Evolutionary conservation across 495 filamentous ascomycete species (phyloP), one percentile per base, ranked within the genome.

Genomic region (Trichoderma orchidacearum): DNA sequence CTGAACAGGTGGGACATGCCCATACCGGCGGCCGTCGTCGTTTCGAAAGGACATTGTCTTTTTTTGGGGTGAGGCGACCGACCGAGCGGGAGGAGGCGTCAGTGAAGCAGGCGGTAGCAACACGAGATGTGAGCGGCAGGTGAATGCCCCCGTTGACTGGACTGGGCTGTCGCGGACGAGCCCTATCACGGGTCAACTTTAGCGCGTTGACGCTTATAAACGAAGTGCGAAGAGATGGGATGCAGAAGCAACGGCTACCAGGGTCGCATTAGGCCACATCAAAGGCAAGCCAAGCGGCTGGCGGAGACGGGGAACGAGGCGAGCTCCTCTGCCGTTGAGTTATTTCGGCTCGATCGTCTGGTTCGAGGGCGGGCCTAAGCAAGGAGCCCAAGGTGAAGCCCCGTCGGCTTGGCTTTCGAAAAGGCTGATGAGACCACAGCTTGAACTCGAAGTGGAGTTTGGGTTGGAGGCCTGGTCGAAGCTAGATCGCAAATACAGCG

Each of bases 1-100:
- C 65, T 79, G 78, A 11, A 78, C 78, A 25, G 77, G 77, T 56
- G 78, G 78, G 1, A 80, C 65, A 67, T 80, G 73, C 66, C 78
- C 78, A 57, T 81, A 80, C 13, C 78, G 75, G 65, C 75, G 75
- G 61, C 75, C 73, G 55, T 80, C 76, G 60, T 80, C 76, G 54
- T 69, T 65, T 58, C 71, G 66, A 60, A 78, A 80, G 21, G 79
- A 79, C 79, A 82, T 82, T 34, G 41, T n/a, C n/a, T n/a, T n/a
- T n/a, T n/a, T 61, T 68, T n/a, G 58, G 54, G 56, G 48, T 35
- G 32, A 41, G 36, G 36, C n/a, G 36, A 17, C 15, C 36, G 31
- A 2, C n/a, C n/a, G 31, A 18, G 17, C 61, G 36, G 13, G 17
- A 45, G 7, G n/a, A n/a, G 9, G 36, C 5, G 36, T 45, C 17